These are phyloP conservation scores for Leccinum aurantiacum DNA, from an alignment of 768 basidiomycete genomes.

Conservation along the genomic window DNA sequence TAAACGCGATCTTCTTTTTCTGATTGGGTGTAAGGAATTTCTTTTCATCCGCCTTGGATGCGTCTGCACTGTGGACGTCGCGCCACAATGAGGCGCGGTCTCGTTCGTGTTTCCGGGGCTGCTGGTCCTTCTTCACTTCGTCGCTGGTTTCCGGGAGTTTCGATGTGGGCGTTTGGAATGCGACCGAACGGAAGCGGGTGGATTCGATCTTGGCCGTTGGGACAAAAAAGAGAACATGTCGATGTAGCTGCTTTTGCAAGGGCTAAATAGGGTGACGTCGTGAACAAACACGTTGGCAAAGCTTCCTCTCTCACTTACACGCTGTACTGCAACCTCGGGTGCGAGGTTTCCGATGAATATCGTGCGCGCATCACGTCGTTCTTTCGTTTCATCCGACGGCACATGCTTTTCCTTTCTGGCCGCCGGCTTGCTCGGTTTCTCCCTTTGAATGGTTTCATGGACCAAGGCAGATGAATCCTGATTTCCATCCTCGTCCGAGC, in stretches of 20 bases:
- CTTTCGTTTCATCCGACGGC: conserved; percentile 70
- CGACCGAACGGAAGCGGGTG: conserved; percentile 88
- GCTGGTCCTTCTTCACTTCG: conserved; percentile 29
- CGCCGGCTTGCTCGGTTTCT: conserved; percentile 25
- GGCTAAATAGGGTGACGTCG: conserved; percentile 46
- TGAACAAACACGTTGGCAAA: background rate
- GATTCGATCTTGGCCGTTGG: conserved; percentile 86
- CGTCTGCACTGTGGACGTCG: conserved; percentile 44
- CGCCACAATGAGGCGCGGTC: conserved; percentile 64
- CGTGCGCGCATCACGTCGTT: conserved; percentile 76
- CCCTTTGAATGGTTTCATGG: conserved; percentile 58
- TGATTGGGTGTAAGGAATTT: conserved; percentile 75
- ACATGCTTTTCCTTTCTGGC: conserved; percentile 46
- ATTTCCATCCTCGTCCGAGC: conserved; percentile 36
- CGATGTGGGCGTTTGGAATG: conserved; percentile 81
- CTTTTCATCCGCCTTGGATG: conserved; percentile 51
- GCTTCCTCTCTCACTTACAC: conserved; percentile 46
- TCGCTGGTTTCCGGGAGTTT: conserved; percentile 47
- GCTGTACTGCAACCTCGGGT: conserved; percentile 70
- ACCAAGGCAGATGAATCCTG: conserved; percentile 41
- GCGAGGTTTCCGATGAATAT: conserved; percentile 91
- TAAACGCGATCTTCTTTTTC: conserved; percentile 93
- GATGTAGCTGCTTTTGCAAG: conserved; percentile 69
- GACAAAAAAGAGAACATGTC: conserved; percentile 71
- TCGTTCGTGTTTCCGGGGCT: conserved; percentile 49